phyloP scores from a whole-genome alignment of 495 filamentous ascomycete species.

The Neurospora sp. region DNA sequence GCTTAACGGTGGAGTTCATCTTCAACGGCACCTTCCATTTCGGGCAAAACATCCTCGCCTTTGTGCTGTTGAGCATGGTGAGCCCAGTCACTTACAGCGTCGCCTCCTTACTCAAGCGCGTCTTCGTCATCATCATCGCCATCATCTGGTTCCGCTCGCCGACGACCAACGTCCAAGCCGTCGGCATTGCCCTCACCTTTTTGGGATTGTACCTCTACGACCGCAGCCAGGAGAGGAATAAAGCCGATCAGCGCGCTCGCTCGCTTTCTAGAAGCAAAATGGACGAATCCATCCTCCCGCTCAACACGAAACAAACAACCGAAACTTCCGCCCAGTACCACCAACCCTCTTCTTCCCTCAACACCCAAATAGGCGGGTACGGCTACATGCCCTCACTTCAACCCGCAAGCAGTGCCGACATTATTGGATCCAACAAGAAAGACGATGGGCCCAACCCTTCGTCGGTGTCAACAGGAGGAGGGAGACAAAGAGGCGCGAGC shows the following conservation, averaged over 20 bases:
- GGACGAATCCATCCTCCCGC: conserved; percentile 57
- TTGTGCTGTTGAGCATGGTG: conserved; percentile 80
- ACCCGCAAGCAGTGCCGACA: conserved; percentile 4
- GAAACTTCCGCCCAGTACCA: background rate
- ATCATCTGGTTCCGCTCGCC: conserved; percentile 92
- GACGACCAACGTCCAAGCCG: conserved; percentile 70
- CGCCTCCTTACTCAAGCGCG: conserved; percentile 87
- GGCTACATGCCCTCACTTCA: conserved; percentile 1
- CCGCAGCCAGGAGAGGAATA: conserved; percentile 73
- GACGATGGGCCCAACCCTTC: background rate
- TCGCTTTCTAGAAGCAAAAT: conserved; percentile 33
- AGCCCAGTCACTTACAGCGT: conserved; percentile 97
- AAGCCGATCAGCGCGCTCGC: conserved; percentile 62
- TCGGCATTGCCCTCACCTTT: conserved; percentile 83
- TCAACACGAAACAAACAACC: conserved; percentile 33
- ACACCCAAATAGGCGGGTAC: conserved; percentile 6
- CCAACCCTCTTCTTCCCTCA: background rate
- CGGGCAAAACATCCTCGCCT: conserved; percentile 89
- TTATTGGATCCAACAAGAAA: background rate
- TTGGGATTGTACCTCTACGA: conserved; percentile 94
- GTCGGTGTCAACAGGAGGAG: background rate
- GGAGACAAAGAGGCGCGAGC: conserved; percentile 38
- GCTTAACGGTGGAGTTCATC: conserved; percentile 71
- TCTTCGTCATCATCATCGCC: conserved; percentile 91
- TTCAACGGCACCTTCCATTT: conserved; percentile 99